A percentile compares a stretch with the other conserved stretches of the same genome.
Evolutionary conservation across 2,329 filamentous ascomycete species (phyloP).

Genomic region (Pseudopyrenochaeta lycopersici): DNA sequence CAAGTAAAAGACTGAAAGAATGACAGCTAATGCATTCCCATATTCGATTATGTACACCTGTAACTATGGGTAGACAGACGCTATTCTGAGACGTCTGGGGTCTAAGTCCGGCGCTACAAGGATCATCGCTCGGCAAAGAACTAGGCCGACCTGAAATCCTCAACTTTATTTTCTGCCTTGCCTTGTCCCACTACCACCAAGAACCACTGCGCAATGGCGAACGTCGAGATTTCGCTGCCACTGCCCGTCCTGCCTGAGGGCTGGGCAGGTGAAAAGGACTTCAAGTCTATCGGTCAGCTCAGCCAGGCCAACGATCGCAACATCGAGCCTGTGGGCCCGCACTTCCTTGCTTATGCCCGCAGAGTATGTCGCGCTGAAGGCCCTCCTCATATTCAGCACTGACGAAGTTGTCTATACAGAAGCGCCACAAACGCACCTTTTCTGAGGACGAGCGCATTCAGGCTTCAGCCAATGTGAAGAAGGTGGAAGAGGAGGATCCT

Average conservation of each 20-base stretch:
- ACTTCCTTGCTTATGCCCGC: conserved; percentile 97
- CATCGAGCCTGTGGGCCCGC: conserved; percentile 94
- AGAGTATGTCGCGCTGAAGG: conserved; percentile 66
- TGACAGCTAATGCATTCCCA: conserved; percentile 9
- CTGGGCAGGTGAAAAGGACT: conserved; percentile 90
- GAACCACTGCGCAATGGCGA: conserved; percentile 65
- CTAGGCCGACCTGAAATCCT: conserved; percentile 1
- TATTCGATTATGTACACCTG: conserved; percentile 24
- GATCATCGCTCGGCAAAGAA: conserved; percentile 1
- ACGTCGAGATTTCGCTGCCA: conserved; percentile 69
- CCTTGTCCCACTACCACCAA: conserved; percentile 14
- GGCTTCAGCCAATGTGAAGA: conserved; percentile 93
- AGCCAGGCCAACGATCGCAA: conserved; percentile 82
- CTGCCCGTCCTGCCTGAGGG: conserved; percentile 80
- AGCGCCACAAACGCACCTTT: conserved; percentile 95
- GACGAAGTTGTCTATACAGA: conserved; percentile 50
- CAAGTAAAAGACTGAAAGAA: conserved; percentile 10
- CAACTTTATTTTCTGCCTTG: conserved; percentile 21
- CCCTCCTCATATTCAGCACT: conserved; percentile 9
- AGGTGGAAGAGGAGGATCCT: conserved; percentile 88
- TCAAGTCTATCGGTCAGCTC: conserved; percentile 82
- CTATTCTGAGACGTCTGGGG: conserved; percentile 29
- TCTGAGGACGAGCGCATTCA: conserved; percentile 98
- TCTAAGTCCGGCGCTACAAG: conserved; percentile 10
- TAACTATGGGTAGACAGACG: conserved; percentile 22